Base-by-base conservation (phyloP, 23 red algal genomes). In the Chondrus crispus region DNA sequence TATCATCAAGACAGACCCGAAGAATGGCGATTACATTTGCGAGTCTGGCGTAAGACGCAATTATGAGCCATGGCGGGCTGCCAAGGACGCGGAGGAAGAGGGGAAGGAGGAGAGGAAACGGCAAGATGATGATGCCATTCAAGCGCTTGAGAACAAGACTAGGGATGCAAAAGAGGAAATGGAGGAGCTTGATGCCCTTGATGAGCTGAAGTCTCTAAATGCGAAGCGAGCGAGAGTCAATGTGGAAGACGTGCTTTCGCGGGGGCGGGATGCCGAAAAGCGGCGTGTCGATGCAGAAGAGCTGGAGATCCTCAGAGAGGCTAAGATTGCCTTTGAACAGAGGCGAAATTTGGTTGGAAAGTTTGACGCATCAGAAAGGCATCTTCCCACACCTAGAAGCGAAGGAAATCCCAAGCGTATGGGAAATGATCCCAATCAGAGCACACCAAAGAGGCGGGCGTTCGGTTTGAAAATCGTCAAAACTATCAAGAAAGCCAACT, bases 1-100 rank as follows among this genome's bases (percentile, higher is more conserved):
- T 42, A 85, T 66, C 0, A 94, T 98, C 32, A 68, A 80, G 26
- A 98, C 96, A 30, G 96, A 98, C 57, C 96, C 96, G n/a, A 85
- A 94, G 82, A 94, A 94, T 48, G 83, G 91, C 29, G 96, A 98
- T 62, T 98, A 98, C 36, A 91, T 75, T 13, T 90, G 85, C 79
- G 96, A 98, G 58, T 51, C 87, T 26, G 96, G 96, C 22, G 96
- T 91, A 45, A 89, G 64, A 16, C 84, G 96, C 28, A 95, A 94
- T 40, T 98, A 89, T 46, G 84, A 94, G 46, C 81, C 92, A 16
- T 97, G 95, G 95, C 58, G 82, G 51, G 82, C 93, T 22, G 89
- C 83, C 52, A 55, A 87, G 52, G 51, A 64, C 13, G 49, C 84
- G 16, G 84, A 87, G 50, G 57, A 87, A 54, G 95, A 93, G 50